phyloP scores from a whole-genome alignment of 1,284 basidiomycete genomes.

The Athelia psychrophila region DNA sequence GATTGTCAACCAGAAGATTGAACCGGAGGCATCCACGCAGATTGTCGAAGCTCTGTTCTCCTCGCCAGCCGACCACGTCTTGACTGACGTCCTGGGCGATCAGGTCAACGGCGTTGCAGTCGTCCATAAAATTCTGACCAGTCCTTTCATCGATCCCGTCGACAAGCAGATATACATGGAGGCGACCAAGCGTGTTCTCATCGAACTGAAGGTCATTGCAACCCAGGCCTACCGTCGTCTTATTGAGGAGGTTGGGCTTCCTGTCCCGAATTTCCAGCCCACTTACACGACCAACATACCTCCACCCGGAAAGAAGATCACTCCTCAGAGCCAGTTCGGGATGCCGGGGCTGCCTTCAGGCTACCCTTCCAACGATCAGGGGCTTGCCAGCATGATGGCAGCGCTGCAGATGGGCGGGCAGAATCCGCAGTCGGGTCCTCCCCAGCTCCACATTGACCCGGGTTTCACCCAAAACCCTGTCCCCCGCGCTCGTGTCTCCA shows the following conservation, averaged over 20 bases:
- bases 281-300: slow-evolving; percentile 67
- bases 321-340: slow-evolving; percentile 54
- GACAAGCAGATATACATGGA: slow-evolving; percentile 75
- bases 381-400: slow-evolving; percentile 85
- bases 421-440: slow-evolving; percentile 75
- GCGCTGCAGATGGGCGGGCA: slow-evolving; percentile 84
- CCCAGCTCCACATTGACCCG: slow-evolving; percentile 70
- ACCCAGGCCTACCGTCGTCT: slow-evolving; percentile 92
- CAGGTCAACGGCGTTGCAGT: slow-evolving; percentile 95
- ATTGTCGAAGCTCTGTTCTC: slow-evolving; percentile 85
- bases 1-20: slow-evolving; percentile 90
- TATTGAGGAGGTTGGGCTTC: slow-evolving; percentile 91
- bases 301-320: slow-evolving; percentile 63
- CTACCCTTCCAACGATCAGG: slow-evolving; percentile 78
- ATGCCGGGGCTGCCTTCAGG: slow-evolving; percentile 74
- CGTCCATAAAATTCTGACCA: slow-evolving; percentile 90
- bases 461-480: slow-evolving; percentile 39
- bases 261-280: slow-evolving; percentile 82
- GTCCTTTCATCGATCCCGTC: slow-evolving; percentile 72
- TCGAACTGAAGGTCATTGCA: slow-evolving; percentile 84
- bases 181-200: slow-evolving; percentile 85
- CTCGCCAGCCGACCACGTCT: slow-evolving; percentile 81
- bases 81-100: slow-evolving; percentile 92
- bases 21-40: slow-evolving; percentile 78
- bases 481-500: slow-evolving; percentile 45